Base-by-base conservation (phyloP, 139 green algal species). In the Eudorina sp. region DNA sequence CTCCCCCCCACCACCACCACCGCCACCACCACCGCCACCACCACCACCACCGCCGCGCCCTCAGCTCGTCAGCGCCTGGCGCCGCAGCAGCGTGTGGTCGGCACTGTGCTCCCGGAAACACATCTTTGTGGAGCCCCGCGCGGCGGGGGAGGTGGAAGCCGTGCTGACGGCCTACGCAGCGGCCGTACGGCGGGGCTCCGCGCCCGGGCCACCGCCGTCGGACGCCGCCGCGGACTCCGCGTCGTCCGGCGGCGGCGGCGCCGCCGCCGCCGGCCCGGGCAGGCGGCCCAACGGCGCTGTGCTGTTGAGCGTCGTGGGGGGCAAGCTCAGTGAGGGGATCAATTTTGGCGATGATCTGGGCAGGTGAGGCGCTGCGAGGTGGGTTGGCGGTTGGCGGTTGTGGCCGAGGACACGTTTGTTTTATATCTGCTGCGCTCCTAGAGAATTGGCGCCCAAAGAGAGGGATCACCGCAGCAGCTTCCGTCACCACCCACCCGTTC, bases 251-350 rank as follows among this genome's bases (percentile, higher is more conserved):
- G n/a, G n/a, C n/a, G n/a, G n/a, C n/a, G n/a, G n/a, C n/a, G n/a
- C n/a, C n/a, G n/a, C n/a, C n/a, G n/a, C n/a, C n/a, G n/a, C n/a
- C n/a, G n/a, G n/a, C n/a, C n/a, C 40, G 25, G 45, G 45, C 4
- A 27, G 29, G 45, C 9, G 70, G 40, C 70, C 31, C 40, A 74
- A 62, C 19, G 96, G 97, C 3, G 97, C 97, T 8, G 38, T 99
- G 51, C 86, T 99, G 86, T 90, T 99, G 80, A 97, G 93, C 72
- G 98, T 99, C 68, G 95, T 99, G 48, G 98, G 98, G 6, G 98
- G 94, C 38, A 99, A 99, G 89, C 94, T 99, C 86, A 95, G 94
- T 11, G 98, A 99, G 83, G 98, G 98, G 11, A 99, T 99, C 94
- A 99, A 99, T 93, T 99, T 99, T 94, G 97, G 96, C 4, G 97